phyloP scores from a whole-genome alignment of 2,329 filamentous ascomycete genomes.

The Fusarium fujikuroi region DNA sequence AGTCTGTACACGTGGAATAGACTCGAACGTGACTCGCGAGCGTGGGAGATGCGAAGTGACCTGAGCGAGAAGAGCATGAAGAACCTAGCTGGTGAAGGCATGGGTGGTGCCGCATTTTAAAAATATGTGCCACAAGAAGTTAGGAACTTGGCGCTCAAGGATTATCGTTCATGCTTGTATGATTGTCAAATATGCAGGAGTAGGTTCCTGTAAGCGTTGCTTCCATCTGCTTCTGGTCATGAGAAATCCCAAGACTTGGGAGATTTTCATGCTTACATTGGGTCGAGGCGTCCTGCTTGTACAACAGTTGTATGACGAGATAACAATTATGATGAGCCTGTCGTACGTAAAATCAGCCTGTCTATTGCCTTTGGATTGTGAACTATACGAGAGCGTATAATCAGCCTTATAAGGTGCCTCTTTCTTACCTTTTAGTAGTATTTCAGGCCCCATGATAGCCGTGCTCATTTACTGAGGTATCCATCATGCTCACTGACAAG shows the following conservation, averaged over 20 bases:
- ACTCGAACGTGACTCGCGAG: slow-evolving; percentile 64
- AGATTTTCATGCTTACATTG: neutral
- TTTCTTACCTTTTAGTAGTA: neutral
- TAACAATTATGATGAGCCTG: slow-evolving; percentile 19
- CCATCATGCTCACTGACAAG: neutral
- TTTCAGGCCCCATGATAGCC: neutral
- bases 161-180: slow-evolving; percentile 10
- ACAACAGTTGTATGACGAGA: slow-evolving; percentile 2
- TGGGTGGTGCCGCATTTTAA: slow-evolving; percentile 66
- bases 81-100: slow-evolving; percentile 66
- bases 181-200: neutral
- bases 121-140: neutral
- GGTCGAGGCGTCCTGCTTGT: slow-evolving; percentile 7
- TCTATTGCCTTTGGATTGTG: neutral
- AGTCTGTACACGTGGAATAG: slow-evolving; percentile 65
- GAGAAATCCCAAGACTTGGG: neutral
- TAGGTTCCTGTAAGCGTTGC: slow-evolving; percentile 3
- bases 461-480: neutral
- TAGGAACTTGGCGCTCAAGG: slow-evolving; percentile 16
- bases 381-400: neutral
- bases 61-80: slow-evolving; percentile 67
- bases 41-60: slow-evolving; percentile 66
- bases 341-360: neutral
- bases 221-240: slow-evolving; percentile 8
- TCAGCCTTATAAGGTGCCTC: neutral